These are phyloP conservation scores for Spatholobus suberectus DNA, from an alignment of 306 rosid genomes.

Conservation along the genomic window DNA sequence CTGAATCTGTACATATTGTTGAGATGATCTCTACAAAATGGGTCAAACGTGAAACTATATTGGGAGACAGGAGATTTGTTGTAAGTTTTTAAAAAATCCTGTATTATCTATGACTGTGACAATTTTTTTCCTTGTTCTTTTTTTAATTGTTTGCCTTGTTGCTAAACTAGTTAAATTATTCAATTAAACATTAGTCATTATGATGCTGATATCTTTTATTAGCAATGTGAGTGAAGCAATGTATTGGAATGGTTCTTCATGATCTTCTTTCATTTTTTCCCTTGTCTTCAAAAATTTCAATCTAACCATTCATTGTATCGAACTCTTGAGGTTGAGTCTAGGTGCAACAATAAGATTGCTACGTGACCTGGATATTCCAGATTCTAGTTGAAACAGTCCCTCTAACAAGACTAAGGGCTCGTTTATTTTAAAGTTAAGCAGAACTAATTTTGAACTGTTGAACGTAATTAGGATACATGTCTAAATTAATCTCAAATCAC, in stretches of 20 bases:
- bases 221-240: slow-evolving; percentile 18
- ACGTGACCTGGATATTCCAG: not conserved
- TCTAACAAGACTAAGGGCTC: not conserved
- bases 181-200: not conserved
- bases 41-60: not conserved
- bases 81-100: not conserved
- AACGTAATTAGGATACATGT: not conserved
- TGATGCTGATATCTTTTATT: slow-evolving; percentile 8
- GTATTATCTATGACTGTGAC: slow-evolving; percentile 7
- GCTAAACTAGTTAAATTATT: slow-evolving; percentile 10
- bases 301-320: not conserved
- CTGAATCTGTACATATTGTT: slow-evolving; percentile 33
- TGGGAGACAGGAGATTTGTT: not conserved
- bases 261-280: not conserved
- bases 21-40: slow-evolving; percentile 17
- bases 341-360: not conserved
- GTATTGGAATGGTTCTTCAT: slow-evolving; percentile 10
- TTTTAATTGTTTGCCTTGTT: not conserved
- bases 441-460: not conserved
- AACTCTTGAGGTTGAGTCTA: not conserved
- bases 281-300: not conserved
- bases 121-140: not conserved
- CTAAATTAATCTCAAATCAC: not conserved
- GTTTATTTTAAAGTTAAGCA: not conserved
- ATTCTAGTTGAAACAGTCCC: not conserved